Base-by-base conservation (phyloP, 352 stramenopile genomes). In the Globisporangium parvum region DNA sequence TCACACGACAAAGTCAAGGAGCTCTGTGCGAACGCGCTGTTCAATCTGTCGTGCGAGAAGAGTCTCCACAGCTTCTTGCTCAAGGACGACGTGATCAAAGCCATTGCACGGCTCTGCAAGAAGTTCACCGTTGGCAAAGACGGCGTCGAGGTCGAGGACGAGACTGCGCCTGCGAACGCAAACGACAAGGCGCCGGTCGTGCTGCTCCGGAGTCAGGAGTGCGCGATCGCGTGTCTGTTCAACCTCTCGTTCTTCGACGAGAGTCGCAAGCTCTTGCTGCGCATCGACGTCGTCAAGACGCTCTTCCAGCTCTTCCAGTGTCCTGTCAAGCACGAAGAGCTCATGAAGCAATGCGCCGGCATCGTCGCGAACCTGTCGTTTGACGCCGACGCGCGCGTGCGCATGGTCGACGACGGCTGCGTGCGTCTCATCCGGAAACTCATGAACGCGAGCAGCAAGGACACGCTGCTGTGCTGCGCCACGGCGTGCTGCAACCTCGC, bases 41-140 rank as follows among this genome's bases (percentile, higher is more conserved):
- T 88, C 57, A 93, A 92, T 35, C 59, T 91, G n/a, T 92, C 81
- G 9, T 88, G 80, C 41, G 77, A 89, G 31, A 80, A 78, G 59
- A 75, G 65, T n/a, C 60, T 89, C 9, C 75, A 88, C 45, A 67
- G 49, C 3, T 86, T 83, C 46, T 37, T 91, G 37, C 58, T 93
- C 37, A 82, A 88, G 31, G 79, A 90, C 53, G 74, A 87, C 9
- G 80, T 87, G 15, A 85, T 91, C 47, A 73, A 77, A 20, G 66
- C 78, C 0, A 84, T 92, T n/a, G 68, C 87, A 37, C 64, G 73
- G 6, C 71, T 92, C 0, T 89, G 79, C 48, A 85, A 74, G 51
- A 67, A 66, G 24, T 75, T 87, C 41, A 14, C 52, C 10, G 62
- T 78, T 18, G 73, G 54, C 46, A 77, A 75, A 35, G 63, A 80